These are phyloP conservation scores for Monosporozyma unispora DNA, from an alignment of 805 yeast species.

Conservation along the genomic window DNA sequence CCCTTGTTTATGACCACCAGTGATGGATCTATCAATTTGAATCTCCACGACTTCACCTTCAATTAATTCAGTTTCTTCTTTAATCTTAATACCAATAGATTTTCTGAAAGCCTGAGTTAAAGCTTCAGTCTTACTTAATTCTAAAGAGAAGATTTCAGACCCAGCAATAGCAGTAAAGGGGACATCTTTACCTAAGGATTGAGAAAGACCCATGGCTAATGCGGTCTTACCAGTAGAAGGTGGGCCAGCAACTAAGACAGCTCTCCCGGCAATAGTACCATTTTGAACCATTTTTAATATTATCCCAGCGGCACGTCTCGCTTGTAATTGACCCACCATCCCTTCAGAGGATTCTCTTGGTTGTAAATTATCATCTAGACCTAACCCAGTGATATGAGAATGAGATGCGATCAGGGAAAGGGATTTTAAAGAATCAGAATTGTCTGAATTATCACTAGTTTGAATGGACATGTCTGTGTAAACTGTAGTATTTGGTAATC, in stretches of 20 bases:
- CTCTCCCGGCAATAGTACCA: conserved; percentile 94
- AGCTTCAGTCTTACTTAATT: conserved; percentile 90
- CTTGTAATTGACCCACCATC: conserved; percentile 94
- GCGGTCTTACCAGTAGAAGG: conserved; percentile 99
- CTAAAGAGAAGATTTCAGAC: conserved; percentile 85
- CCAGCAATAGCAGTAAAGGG: conserved; percentile 96
- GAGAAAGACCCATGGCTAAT: conserved; percentile 86
- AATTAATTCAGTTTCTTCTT: conserved; percentile 93
- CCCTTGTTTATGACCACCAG: conserved; percentile 98
- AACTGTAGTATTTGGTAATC: too few species aligned
- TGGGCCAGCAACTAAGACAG: conserved; percentile 93
- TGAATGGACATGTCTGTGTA: conserved; percentile 31
- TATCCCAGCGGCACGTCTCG: conserved; percentile 93
- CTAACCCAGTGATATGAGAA: conserved; percentile 92
- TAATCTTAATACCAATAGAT: conserved; percentile 89
- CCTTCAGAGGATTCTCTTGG: conserved; percentile 84
- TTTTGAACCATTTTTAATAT: conserved; percentile 87
- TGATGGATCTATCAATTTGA: conserved; percentile 83
- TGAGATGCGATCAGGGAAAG: conserved; percentile 91
- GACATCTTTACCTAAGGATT: conserved; percentile 57
- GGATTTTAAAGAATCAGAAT: conserved; percentile 44
- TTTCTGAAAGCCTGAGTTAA: conserved; percentile 93
- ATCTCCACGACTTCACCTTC: conserved; percentile 99
- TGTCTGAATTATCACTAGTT: conserved; percentile 30
- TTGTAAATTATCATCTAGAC: conserved; percentile 83